Base-by-base conservation (phyloP, 768 basidiomycete genomes). In the Lanmaoa pseudosensibilis region DNA sequence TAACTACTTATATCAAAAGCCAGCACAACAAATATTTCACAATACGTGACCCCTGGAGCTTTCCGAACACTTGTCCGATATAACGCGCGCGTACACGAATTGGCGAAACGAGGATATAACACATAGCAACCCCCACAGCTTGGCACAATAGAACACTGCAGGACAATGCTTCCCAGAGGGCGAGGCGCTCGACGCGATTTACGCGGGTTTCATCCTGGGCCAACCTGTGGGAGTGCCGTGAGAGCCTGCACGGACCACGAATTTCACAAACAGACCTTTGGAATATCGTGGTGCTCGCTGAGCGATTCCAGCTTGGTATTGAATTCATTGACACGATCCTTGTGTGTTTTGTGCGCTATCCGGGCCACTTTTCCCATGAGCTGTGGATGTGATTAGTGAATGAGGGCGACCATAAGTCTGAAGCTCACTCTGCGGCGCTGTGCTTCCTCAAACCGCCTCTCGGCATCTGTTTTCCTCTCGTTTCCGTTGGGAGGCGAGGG, bases 231-330 rank as follows among this genome's bases (percentile, higher is more conserved):
- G 46, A 49, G 56, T 59, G 61, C 47, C 57, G 64, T 71, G 64
- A 71, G 64, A 64, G 57, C 39, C 49, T 60, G 60, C 66, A 72
- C 71, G 69, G 61, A 65, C 66, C 64, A 65, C 25, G n/a, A 54
- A 39, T 52, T 56, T 54, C 50, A 45, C 54, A 46, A 47, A 65
- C 75, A 57, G 69, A 87, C 92, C 82, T 95, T 94, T 39, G 93
- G 93, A 66, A 94, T 94, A 71, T 95, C 93, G 72, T 96, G 91
- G 80, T 94, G 94, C 76, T 95, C 93, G 71, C 89, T 91, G 55
- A 94, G 80, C 55, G 83, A 76, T 74, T 95, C 94, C 10, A 97
- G 78, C 69, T 94, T 90, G 25, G 81, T 65, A 67, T 97, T 97
- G 66, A 95, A 92, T 66, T 94, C 92, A 60, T 83, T 85, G 37